Evolutionary conservation across 176 grass and related monocot genomes (phyloP), one percentile per base, ranked within the genome.

Genomic region (Oryza meridionalis): DNA sequence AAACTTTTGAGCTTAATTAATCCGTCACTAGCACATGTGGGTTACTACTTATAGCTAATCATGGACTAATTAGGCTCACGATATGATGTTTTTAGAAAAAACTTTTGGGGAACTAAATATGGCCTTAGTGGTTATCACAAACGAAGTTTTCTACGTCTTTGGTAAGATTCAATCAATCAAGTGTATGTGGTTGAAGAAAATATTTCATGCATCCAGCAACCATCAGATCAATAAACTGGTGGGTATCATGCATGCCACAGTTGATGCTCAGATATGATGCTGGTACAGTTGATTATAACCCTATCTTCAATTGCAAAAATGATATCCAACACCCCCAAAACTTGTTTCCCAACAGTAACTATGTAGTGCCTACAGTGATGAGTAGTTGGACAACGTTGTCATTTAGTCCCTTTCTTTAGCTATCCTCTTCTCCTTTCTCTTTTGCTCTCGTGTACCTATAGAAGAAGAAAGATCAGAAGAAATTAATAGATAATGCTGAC

Each of bases 401-500:
- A 49, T 70, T 81, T 66, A 84, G 12, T 70, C 27, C 43, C 84
- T 89, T 79, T 75, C 90, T 85, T 94, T 91, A 16, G 88, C 88
- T 65, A 77, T 90, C 90, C 83, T 91, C 78, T 45, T 94, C 7
- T 82, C 76, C 9, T 88, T 87, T 88, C 90, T 91, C 71, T 92
- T 88, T 84, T 91, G 86, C 78, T 97, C 92, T 7, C 62, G 95
- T 46, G 81, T 80, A 63, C 86, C 95, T 97, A 64, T 40, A 59
- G 70, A 77, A 69, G 70, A 77, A 69, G 2, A 14, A 65, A 77
- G 58, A 51, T 10, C 10, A 55, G 22, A 21, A 9, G 3, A 69
- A 69, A 25, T 75, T 35, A 40, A 10, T 25, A 9, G 58, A 6
- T 55, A 5, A 5, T 9, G 62, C 15, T 65, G 21, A 31, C 29